Base-by-base conservation (phyloP, 1,284 basidiomycete genomes). In the Cutaneotrichosporon cyanovorans region DNA sequence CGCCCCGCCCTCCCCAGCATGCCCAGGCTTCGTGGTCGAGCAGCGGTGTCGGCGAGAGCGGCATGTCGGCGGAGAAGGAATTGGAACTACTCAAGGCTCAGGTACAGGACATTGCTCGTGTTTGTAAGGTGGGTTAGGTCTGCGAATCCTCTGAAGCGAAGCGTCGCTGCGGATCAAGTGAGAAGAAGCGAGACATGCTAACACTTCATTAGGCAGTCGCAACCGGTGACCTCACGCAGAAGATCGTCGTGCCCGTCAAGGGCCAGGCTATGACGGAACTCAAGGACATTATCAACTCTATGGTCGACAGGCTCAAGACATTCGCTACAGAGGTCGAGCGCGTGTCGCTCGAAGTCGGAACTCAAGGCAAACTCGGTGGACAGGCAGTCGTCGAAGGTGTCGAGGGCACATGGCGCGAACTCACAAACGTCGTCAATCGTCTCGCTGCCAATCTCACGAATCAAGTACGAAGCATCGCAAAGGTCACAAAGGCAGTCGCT, bases 401-500 rank as follows among this genome's bases (percentile, higher is more conserved):
- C 45, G 88, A 93, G 75, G 91, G 92, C 32, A 92, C 88, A 7
- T 95, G 91, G 91, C 79, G 84, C 37, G 85, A 91, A 66, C 77
- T 95, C 37, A 91, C 89, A 1, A 82, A 80, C 50, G 86, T 87
- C 51, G 89, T 93, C 66, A 93, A 93, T 75, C 87, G 85, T 59
- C 67, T 95, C 52, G 90, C 91, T n/a, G 85, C 84, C 11, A 95
- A 93, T 74, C 76, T 98, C 51, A 98, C 95, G 12, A 85, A 79
- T 56, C 92, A 98, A 74, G 91, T 96, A 40, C 82, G 92, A 66
- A 86, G 84, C 58, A 97, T 98, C 64, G 90, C 93, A 22, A 82
- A 83, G 64, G 89, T 93, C 63, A 98, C 93, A n/a, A 97, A 91
- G 66, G 95, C 95, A 10, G 92, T 99, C 63, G 92, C 95, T 1